Base-by-base conservation (phyloP, 352 stramenopile genomes). In the Aphanomyces stellatus region DNA sequence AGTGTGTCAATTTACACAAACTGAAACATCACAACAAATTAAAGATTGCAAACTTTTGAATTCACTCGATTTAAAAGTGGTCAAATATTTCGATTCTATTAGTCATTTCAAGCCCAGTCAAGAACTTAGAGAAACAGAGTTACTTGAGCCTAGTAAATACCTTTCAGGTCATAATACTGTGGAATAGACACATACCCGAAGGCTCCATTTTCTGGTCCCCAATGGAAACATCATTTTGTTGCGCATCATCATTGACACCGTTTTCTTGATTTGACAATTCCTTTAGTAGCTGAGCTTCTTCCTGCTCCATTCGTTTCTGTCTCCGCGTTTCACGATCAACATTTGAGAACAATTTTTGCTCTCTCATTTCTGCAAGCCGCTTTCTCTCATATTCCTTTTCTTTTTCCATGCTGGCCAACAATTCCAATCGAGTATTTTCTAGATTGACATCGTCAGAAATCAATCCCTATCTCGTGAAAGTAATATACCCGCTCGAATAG, bases 331-430 rank as follows among this genome's bases (percentile, higher is more conserved):
- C 79, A 2, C 84, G 77, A 53, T 90, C 81, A 24, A 70, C 75
- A 10, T 73, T 62, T 0, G 77, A 76, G 0, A 76, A 75, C 46
- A 90, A 79, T 34, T 75, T 75, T 68, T 90, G 81, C 28, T 86
- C 57, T 51, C 84, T 72, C 60, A 90, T 77, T 6, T 74, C 76
- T 17, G 81, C 79, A 11, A 79, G 49, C 0, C 78, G 75, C 33
- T 79, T 74, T 7, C 73, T 69, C 51, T 92, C 80, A 0, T 73
- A 74, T 31, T 88, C 80, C 15, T 75, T 65, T 63, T 88, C 79
- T 24, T 75, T 68, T 53, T 90, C 84, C 3, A 90, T 82, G 69
- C 84, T 88, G 8, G 68, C 74, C 49, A 92, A 68, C 41, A 90
- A 68, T 72, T 92, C 84, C 0, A 77, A 72, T 5, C 84, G 80